Evolutionary conservation across 2,329 filamentous ascomycete genomes (phyloP).

Genomic region (Dactylellina sp.): DNA sequence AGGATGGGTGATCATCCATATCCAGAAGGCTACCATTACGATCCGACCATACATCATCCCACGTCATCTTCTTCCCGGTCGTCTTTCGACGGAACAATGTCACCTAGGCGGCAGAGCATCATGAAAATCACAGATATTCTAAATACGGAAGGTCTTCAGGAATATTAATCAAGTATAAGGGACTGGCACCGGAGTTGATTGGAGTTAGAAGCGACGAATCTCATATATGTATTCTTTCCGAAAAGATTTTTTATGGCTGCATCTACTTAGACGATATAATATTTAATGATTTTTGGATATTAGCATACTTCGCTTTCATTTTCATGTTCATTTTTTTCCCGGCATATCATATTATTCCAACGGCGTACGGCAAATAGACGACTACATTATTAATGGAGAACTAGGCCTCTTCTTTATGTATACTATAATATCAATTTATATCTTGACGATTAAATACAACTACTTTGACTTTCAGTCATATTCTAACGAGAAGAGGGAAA

Average conservation of each 20-base stretch:
- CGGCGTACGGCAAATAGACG: slow-evolving; percentile 17
- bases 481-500: too few relatives aligned
- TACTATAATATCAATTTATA: too few relatives aligned
- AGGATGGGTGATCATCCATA: slow-evolving; percentile 32
- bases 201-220: neutral
- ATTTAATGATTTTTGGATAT: slow-evolving; percentile 13
- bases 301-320: too few relatives aligned
- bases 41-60: slow-evolving; percentile 15
- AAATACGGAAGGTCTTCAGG: slow-evolving; percentile 39
- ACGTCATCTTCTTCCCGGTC: slow-evolving; percentile 40
- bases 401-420: neutral
- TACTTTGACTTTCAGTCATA: too few relatives aligned
- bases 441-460: too few relatives aligned
- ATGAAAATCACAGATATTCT: slow-evolving; percentile 53
- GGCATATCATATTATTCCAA: slow-evolving; percentile 12
- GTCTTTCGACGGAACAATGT: slow-evolving; percentile 52
- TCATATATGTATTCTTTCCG: slow-evolving; percentile 1
- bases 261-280: neutral
- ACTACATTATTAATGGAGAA: slow-evolving; percentile 9
- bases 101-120: slow-evolving; percentile 47
- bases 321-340: too few relatives aligned
- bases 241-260: neutral
- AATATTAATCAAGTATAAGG: slow-evolving; percentile 12
- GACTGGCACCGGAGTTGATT: neutral
- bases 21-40: slow-evolving; percentile 35